Percentiles rank a stretch among this genome's conserved stretches.
Evolutionary conservation across 2,329 filamentous ascomycete genomes (phyloP).

Genomic region (Beauveria medogensis): DNA sequence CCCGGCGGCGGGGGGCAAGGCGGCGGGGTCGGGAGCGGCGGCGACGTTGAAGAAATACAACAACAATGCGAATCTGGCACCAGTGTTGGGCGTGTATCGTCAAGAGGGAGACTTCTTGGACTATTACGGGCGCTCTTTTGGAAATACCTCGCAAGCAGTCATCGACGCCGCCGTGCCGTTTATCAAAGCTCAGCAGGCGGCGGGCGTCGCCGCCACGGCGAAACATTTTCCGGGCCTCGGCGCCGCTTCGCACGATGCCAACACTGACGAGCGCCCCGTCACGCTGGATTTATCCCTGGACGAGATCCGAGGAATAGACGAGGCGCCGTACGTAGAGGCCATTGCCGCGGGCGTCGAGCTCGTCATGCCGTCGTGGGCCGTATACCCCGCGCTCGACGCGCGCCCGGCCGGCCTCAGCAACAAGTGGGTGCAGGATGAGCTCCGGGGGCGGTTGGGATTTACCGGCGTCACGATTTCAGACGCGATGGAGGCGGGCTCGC

Average conservation of each 20-base stretch:
- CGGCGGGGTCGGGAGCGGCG: constrained; percentile 12
- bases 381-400: constrained; percentile 15
- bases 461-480: constrained; percentile 16
- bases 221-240: constrained; percentile 18
- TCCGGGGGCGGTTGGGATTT: constrained; percentile 15
- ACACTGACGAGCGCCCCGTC: constrained; percentile 14
- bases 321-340: constrained; percentile 14
- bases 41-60: constrained; percentile 10
- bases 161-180: constrained; percentile 13
- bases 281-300: constrained; percentile 11
- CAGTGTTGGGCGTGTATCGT: constrained; percentile 14
- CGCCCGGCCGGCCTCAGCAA: constrained; percentile 15
- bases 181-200: constrained; percentile 13
- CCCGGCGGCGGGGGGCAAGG: constrained; percentile 7
- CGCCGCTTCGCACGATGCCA: constrained; percentile 12
- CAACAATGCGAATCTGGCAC: constrained; percentile 14
- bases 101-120: constrained; percentile 13
- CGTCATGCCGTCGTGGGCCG: constrained; percentile 16
- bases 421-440: constrained; percentile 15
- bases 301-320: constrained; percentile 12
- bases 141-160: constrained; percentile 10
- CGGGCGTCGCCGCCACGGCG: constrained; percentile 11
- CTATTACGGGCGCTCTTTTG: constrained; percentile 11
- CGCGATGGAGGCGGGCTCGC: constrained; percentile 15
- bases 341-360: constrained; percentile 15